These are phyloP conservation scores for Exophiala calicioides DNA, from an alignment of 2,329 filamentous ascomycete species.

Conservation along the genomic window DNA sequence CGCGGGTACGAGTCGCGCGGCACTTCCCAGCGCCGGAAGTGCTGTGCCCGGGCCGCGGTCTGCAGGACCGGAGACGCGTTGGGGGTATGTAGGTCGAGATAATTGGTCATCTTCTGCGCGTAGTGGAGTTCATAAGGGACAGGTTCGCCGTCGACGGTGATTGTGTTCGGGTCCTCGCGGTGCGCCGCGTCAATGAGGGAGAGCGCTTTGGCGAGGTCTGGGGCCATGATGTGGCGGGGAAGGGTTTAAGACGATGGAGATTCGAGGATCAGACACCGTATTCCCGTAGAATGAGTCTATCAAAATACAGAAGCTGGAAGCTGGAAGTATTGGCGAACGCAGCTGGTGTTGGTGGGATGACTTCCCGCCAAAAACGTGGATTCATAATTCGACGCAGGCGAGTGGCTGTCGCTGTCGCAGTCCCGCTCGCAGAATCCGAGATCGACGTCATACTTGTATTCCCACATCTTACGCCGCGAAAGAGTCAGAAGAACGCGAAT, in stretches of 20 bases:
- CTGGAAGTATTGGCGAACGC: not conserved
- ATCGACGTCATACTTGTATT: too few relatives aligned
- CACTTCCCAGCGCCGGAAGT: slow-evolving; percentile 83
- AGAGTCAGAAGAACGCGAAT: too few relatives aligned
- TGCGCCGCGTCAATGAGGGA: slow-evolving; percentile 73
- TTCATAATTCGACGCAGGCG: too few relatives aligned
- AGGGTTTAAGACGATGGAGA: slow-evolving; percentile 1
- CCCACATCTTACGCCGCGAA: too few relatives aligned
- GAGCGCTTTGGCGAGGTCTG: slow-evolving; percentile 51
- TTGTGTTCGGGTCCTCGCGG: slow-evolving; percentile 64
- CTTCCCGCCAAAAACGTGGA: too few relatives aligned
- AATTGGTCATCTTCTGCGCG: slow-evolving; percentile 74
- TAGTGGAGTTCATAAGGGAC: slow-evolving; percentile 81
- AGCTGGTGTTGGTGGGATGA: too few relatives aligned
- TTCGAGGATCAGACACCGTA: not conserved
- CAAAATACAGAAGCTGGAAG: too few relatives aligned
- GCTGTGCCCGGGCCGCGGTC: slow-evolving; percentile 79
- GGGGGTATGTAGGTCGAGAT: slow-evolving; percentile 64
- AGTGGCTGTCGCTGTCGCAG: too few relatives aligned
- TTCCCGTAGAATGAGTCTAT: too few relatives aligned
- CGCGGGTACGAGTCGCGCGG: slow-evolving; percentile 72
- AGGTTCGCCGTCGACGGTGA: slow-evolving; percentile 45
- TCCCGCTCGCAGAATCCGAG: too few relatives aligned
- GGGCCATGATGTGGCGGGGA: slow-evolving; percentile 29
- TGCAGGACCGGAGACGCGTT: slow-evolving; percentile 66